phyloP scores from a whole-genome alignment of 2,329 filamentous ascomycete genomes.

The Bipolaris gigantea region DNA sequence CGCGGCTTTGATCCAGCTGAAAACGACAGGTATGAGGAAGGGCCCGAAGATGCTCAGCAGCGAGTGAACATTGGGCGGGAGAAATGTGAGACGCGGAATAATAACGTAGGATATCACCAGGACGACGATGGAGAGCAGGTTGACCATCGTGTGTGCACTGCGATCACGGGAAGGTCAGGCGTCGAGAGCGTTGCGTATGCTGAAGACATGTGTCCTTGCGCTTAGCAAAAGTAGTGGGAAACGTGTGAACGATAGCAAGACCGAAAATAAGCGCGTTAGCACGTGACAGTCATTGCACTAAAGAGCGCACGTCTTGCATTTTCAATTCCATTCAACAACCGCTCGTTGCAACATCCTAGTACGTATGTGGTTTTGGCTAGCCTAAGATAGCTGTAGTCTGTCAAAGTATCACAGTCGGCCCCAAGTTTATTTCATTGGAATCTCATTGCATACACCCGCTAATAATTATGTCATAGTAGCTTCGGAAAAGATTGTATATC shows the following conservation, averaged over 20 bases:
- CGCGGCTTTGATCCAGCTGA: conserved; percentile 65
- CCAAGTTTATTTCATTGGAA: too few relatives aligned
- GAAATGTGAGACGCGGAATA: conserved; percentile 44
- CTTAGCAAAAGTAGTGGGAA: conserved; percentile 8
- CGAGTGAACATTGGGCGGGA: conserved; percentile 37
- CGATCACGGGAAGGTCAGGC: conserved; percentile 10
- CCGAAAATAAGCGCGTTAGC: conserved; percentile 12
- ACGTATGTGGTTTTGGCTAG: too few relatives aligned
- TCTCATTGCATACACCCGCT: too few relatives aligned
- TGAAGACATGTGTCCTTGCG: conserved; percentile 15
- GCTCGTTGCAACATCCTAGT: neutral
- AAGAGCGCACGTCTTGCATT: neutral
- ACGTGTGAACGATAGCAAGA: conserved; percentile 11
- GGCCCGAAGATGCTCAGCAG: conserved; percentile 64
- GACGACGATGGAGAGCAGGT: conserved; percentile 36
- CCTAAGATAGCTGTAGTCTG: too few relatives aligned
- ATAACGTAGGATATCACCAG: conserved; percentile 40
- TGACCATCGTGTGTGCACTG: conserved; percentile 34
- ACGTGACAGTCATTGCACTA: conserved; percentile 12
- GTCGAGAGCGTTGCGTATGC: conserved; percentile 1
- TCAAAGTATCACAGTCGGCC: too few relatives aligned
- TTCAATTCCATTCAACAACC: neutral
- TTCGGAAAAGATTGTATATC: neutral
- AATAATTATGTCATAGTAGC: too few relatives aligned
- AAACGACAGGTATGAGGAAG: conserved; percentile 66